These are phyloP conservation scores for Starmera dryadoides DNA, from an alignment of 805 yeast genomes.

Conservation along the genomic window DNA sequence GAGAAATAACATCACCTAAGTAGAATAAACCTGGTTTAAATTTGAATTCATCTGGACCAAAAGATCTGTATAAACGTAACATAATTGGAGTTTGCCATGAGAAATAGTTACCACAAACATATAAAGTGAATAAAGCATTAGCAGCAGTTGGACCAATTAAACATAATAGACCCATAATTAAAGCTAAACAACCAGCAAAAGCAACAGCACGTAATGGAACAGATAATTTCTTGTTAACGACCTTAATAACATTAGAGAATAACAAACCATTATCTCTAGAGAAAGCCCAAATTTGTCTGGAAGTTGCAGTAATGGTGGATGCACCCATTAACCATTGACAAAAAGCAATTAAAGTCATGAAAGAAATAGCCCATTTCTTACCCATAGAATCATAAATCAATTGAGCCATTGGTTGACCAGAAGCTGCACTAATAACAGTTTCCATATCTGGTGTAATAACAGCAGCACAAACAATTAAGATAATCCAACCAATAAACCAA, in stretches of 20 bases:
- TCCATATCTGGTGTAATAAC: conserved; percentile 38
- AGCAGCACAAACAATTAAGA: conserved; percentile 46
- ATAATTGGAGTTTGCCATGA: conserved; percentile 31
- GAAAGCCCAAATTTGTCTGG: conserved; percentile 65
- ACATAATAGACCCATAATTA: conserved; percentile 29
- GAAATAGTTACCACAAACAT: conserved; percentile 32
- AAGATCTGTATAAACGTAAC: conserved; percentile 9
- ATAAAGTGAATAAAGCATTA: conserved; percentile 32
- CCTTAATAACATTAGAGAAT: conserved; percentile 43
- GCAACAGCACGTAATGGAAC: conserved; percentile 60
- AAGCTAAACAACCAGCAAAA: conserved; percentile 26
- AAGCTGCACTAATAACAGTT: conserved; percentile 31
- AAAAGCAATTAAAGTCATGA: conserved; percentile 47
- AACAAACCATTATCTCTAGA: conserved; percentile 71
- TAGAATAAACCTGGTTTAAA: conserved; percentile 61
- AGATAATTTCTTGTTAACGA: conserved; percentile 44
- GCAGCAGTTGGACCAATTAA: conserved; percentile 33
- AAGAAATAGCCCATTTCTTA: conserved; percentile 54
- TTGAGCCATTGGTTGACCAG: conserved; percentile 60
- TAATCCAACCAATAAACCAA: conserved; percentile 47
- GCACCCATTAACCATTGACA: conserved; percentile 61
- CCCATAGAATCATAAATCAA: conserved; percentile 54
- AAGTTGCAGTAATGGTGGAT: conserved; percentile 48
- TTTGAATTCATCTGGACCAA: conserved; percentile 38
- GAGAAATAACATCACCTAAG: conserved; percentile 41